phyloP scores from a whole-genome alignment of 2,329 filamentous ascomycete species.

The Paecilomyces variotii region DNA sequence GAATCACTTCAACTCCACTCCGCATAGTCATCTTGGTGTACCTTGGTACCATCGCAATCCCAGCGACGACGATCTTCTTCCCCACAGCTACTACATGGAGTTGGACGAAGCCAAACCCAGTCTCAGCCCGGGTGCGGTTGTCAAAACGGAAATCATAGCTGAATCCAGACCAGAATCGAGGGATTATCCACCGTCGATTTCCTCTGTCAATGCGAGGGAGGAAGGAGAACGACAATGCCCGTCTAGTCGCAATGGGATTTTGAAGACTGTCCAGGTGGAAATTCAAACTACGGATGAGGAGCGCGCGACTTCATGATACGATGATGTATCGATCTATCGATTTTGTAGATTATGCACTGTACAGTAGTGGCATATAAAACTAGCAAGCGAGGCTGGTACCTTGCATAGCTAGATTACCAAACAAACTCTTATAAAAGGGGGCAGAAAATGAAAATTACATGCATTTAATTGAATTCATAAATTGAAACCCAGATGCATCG shows the following conservation, averaged over 20 bases:
- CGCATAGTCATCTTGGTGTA: background rate
- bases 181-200: background rate
- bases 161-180: background rate
- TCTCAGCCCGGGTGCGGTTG: background rate
- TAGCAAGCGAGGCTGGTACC: too few species aligned
- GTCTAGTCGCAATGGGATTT: background rate
- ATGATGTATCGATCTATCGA: too few species aligned
- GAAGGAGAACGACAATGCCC: background rate
- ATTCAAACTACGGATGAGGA: background rate
- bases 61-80: background rate
- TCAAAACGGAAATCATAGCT: background rate
- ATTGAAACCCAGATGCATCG: background rate
- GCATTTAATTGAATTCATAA: too few species aligned
- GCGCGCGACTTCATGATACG: background rate
- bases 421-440: too few species aligned
- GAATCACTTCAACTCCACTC: background rate
- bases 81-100: background rate
- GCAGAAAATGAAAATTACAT: too few species aligned
- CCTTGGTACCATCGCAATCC: background rate
- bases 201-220: background rate
- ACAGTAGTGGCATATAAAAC: too few species aligned
- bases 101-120: background rate
- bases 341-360: background rate
- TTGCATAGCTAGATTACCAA: too few species aligned
- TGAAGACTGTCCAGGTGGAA: background rate